Conservation (phyloP, 2,329 filamentous ascomycete species). For the Ustulina deusta region DNA sequence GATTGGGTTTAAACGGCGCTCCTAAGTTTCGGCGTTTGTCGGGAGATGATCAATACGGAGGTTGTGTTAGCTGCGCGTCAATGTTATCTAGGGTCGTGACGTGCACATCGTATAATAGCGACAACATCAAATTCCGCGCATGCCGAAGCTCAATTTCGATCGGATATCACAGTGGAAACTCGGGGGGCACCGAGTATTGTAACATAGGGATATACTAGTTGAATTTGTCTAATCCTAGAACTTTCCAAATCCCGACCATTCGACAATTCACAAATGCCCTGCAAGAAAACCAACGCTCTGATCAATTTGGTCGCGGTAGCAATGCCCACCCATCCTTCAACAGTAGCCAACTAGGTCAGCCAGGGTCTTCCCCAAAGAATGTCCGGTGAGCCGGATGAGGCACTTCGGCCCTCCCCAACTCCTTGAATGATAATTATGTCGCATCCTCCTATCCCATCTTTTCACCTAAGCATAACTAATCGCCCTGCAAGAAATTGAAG, state of each 20-base stretch:
- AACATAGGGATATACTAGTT: not conserved
- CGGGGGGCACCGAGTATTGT: not conserved
- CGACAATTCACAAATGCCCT: too few relatives aligned
- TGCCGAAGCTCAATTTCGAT: not conserved
- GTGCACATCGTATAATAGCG: not conserved
- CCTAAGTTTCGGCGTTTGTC: not conserved
- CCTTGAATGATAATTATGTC: not conserved
- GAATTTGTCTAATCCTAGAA: not conserved
- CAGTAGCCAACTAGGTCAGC: not conserved
- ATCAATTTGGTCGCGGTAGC: too few relatives aligned
- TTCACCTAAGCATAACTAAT: not conserved
- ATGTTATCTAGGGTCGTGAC: not conserved
- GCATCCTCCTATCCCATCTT: not conserved
- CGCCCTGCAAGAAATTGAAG: too few relatives aligned
- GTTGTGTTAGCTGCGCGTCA: not conserved
- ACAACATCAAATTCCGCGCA: not conserved
- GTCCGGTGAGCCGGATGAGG: not conserved
- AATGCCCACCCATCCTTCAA: too few relatives aligned
- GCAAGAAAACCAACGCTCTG: not conserved
- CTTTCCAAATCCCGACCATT: not conserved
- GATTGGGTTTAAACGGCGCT: slow-evolving; percentile 69
- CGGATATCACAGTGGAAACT: not conserved
- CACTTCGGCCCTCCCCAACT: not conserved
- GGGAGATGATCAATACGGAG: not conserved
- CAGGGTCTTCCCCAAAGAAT: not conserved